These are phyloP conservation scores for Corrigiola litoralis DNA, from an alignment of 179 eudicot genomes.

Conservation along the genomic window DNA sequence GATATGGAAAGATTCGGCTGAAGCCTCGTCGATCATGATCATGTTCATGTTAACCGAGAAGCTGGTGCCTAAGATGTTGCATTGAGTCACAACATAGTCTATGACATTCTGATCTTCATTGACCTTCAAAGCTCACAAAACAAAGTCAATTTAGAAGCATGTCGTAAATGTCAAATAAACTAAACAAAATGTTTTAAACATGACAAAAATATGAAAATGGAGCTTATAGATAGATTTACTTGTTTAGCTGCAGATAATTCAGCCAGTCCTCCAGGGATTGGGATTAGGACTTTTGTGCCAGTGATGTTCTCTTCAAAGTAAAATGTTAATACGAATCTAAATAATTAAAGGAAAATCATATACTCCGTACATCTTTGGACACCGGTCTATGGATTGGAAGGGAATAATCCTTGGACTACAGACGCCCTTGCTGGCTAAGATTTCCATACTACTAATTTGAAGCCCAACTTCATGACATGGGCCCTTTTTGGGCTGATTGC, in stretches of 20 bases:
- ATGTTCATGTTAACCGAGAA: constrained; percentile 25
- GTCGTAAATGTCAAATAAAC: not conserved
- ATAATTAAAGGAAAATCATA: not conserved
- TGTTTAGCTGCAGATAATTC: constrained; percentile 79
- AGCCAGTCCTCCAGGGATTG: constrained; percentile 59
- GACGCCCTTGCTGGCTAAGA: not conserved
- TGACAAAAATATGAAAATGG: not conserved
- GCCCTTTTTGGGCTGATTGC: constrained; percentile 2
- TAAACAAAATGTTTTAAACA: not conserved
- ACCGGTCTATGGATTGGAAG: constrained; percentile 2
- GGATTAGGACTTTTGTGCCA: constrained; percentile 61
- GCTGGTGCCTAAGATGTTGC: constrained; percentile 35
- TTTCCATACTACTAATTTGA: too few species aligned
- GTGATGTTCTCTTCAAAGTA: too few species aligned
- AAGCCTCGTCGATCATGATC: constrained; percentile 23
- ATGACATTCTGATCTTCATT: constrained; percentile 58
- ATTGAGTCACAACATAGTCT: constrained; percentile 57
- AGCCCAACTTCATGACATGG: not conserved
- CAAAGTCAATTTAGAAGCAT: too few species aligned
- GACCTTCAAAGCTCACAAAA: constrained; percentile 31
- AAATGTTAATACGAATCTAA: too few species aligned
- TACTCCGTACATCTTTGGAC: not conserved
- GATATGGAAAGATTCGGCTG: constrained; percentile 18
- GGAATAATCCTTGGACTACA: not conserved
- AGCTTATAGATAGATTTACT: too few species aligned